Percentiles rank a stretch among this genome's conserved stretches.
These are phyloP conservation scores for Coniosporium tulheliwenetii DNA, from an alignment of 2,329 filamentous ascomycete species.

Conservation along the genomic window DNA sequence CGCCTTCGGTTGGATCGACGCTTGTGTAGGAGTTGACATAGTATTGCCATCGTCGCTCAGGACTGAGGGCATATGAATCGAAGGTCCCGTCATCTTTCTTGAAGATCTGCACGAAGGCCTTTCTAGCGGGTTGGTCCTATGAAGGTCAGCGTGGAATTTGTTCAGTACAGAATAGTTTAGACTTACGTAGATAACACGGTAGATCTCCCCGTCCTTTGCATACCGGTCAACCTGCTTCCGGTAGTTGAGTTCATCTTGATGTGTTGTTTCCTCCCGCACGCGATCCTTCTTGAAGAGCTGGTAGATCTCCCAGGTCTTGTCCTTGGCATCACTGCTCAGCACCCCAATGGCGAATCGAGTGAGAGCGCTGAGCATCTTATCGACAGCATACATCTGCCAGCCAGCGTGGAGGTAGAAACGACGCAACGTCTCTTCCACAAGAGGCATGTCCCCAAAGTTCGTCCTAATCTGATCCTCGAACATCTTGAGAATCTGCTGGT, in stretches of 20 bases:
- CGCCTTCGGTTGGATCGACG: constrained; percentile 57
- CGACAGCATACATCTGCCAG: constrained; percentile 87
- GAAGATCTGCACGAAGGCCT: constrained; percentile 66
- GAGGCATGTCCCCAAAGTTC: constrained; percentile 50
- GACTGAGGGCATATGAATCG: constrained; percentile 54
- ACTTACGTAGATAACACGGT: constrained; percentile 81
- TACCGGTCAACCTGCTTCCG: constrained; percentile 86
- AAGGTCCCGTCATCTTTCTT: constrained; percentile 70
- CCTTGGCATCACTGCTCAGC: constrained; percentile 73
- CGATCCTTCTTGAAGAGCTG: constrained; percentile 74
- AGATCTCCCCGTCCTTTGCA: constrained; percentile 84
- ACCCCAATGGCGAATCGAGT: constrained; percentile 70
- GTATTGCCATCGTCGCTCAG: constrained; percentile 67
- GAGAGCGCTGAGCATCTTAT: constrained; percentile 71
- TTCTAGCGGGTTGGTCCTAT: constrained; percentile 49
- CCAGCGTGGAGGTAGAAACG: constrained; percentile 83
- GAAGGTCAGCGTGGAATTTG: neutral
- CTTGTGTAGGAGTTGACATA: constrained; percentile 89
- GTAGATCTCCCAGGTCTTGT: constrained; percentile 84
- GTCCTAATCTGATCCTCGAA: constrained; percentile 68
- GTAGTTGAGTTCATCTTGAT: constrained; percentile 76
- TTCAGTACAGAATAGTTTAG: neutral
- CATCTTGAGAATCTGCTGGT: constrained; percentile 69
- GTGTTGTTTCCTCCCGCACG: constrained; percentile 70
- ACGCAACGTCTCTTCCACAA: constrained; percentile 80